These are phyloP conservation scores for Tephrocybe sp. DNA, from an alignment of 768 basidiomycete species.

Conservation along the genomic window DNA sequence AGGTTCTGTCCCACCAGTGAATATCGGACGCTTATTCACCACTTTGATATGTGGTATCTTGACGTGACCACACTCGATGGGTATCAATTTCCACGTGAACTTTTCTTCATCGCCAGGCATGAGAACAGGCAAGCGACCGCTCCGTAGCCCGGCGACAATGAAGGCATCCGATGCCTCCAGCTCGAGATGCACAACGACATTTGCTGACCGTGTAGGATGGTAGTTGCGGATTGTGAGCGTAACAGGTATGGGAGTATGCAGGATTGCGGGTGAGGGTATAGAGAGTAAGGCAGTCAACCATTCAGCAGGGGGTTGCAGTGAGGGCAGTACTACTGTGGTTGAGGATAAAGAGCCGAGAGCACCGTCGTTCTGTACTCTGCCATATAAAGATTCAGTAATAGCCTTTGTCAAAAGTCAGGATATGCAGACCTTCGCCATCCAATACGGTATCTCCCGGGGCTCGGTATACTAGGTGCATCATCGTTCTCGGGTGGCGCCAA, in stretches of 20 bases:
- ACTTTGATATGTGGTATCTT: conserved; percentile 62
- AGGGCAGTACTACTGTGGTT: conserved; percentile 57
- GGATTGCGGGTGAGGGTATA: conserved; percentile 56
- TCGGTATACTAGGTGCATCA: conserved; percentile 33
- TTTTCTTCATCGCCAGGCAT: conserved; percentile 69
- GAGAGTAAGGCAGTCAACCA: conserved; percentile 64
- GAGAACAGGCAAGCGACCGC: conserved; percentile 65
- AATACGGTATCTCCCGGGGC: conserved; percentile 59
- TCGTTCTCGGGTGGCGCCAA: conserved; percentile 41
- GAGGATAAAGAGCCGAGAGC: conserved; percentile 42
- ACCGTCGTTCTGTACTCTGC: conserved; percentile 47
- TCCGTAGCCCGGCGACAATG: conserved; percentile 74
- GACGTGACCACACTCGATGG: conserved; percentile 71
- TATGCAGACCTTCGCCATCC: conserved; percentile 59
- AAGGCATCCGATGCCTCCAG: conserved; percentile 68
- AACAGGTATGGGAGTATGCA: conserved; percentile 62
- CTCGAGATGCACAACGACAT: conserved; percentile 71
- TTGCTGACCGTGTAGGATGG: conserved; percentile 61
- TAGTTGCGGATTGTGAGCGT: conserved; percentile 63
- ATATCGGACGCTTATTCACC: conserved; percentile 41
- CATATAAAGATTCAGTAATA: not conserved
- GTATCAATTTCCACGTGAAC: conserved; percentile 66
- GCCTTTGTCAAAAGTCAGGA: not conserved
- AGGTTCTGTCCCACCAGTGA: conserved; percentile 23
- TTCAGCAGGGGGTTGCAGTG: conserved; percentile 57